Evolutionary conservation across 1,284 basidiomycete genomes (phyloP), one percentile per base, ranked within the genome.

Genomic region (Boletus subluridellus): DNA sequence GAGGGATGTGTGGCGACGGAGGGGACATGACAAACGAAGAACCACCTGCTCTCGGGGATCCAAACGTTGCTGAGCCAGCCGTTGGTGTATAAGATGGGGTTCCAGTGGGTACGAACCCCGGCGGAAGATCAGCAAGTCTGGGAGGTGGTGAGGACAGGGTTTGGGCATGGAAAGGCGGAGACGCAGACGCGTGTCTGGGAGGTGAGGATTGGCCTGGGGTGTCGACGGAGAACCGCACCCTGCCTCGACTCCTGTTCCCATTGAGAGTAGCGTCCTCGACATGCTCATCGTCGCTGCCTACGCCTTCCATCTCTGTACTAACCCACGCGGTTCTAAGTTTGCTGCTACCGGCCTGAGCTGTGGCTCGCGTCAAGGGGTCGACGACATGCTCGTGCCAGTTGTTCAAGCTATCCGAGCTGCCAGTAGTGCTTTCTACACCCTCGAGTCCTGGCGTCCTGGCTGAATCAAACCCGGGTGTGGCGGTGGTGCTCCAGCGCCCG

Each of bases 401-500:
- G 50, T 58, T 62, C 52, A 65, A 12, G 60, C 60, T 57, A 42
- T 60, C 62, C 49, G 57, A 65, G 63, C 63, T 69, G 15, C 53
- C 62, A 10, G 47, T n/a, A 12, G 57, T 24, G 45, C 56, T 61
- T 4, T 54, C 55, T 7, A 30, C 21, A 2, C 37, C 54, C 1
- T 51, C 65, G 26, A 64, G 30, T 28, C 58, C 59, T 12, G 58
- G 37, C 11, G 60, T 45, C 46, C 57, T 52, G 32, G 38, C 62
- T 6, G 60, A 45, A 34, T 70, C 76, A 30, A 74, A 71, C 1
- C 87, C 87, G 14, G 85, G 85, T 1, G 85, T 87, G 14, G 86
- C 85, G 5, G 79, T 77, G 1, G 83, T 84, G 63, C 85, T 89
- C 84, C 84, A 87, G 52, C 72, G 76, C 3, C 80, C 81, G 12